Base-by-base conservation (phyloP, 129 eudicot genomes). In the Erigeron canadensis region DNA sequence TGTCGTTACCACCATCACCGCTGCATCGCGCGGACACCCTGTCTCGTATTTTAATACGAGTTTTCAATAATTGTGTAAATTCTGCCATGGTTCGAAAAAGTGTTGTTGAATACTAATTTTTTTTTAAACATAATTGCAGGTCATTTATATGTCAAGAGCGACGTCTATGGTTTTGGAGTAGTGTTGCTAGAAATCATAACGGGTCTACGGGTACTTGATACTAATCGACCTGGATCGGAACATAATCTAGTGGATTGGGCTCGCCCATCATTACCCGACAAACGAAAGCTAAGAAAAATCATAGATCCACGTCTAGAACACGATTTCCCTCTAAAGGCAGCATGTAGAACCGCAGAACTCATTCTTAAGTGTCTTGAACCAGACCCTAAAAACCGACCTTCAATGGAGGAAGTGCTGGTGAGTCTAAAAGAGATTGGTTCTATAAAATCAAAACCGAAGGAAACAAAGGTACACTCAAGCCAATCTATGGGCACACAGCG, bases 111-210 rank as follows among this genome's bases (percentile, higher is more conserved):
- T 2, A 23, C n/a, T 19, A 21, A 3, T 5, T 47, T 19, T 3
- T 63, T 21, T 34, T 2, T 12, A 2, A 1, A 12, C 54, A 18
- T 64, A 19, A 69, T 28, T 23, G 9, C 71, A 88, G 97, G 97
- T 74, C 97, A 91, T 88, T 67, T 91, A 65, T 91, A 91, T 17
- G 89, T 91, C 13, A 91, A 72, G 70, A 91, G 97, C n/a, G 97
- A 91, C 15, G 93, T 91, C 1, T 91, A 88, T 13, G 90, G 97
- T 8, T 91, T 91, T 44, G 97, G 97, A 38, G 96, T 91, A 19
- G 92, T 91, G 3, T 17, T 91, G 56, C 73, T 91, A 18, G 97
- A 91, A 62, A 73, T 91, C 12, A 44, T 91, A 44, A 84, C 97
- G 7, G 97, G 97, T 42, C 77, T 73, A 5, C 81, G 88, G 5